phyloP scores from a whole-genome alignment of 495 filamentous ascomycete species.

The Penicillium cinerascens region DNA sequence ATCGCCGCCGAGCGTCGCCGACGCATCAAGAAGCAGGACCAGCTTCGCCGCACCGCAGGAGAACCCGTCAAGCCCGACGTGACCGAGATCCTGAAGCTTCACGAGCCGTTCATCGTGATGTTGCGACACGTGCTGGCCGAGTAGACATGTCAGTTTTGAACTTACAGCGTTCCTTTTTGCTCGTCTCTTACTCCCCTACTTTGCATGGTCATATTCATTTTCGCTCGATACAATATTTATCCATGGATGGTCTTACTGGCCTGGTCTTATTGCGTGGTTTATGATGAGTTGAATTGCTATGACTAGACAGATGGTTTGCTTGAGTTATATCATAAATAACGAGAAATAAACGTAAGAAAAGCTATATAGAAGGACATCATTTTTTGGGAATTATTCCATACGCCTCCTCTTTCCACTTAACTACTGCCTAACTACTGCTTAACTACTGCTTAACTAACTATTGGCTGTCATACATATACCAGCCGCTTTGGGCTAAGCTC shows the following conservation, averaged over 20 bases:
- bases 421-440: too few relatives aligned
- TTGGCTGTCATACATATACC: too few relatives aligned
- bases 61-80: conserved; percentile 86
- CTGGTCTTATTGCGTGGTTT: background rate
- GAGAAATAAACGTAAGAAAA: too few relatives aligned
- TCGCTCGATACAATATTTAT: background rate
- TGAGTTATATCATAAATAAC: background rate
- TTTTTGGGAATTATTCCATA: too few relatives aligned
- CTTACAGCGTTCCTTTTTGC: background rate
- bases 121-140: conserved; percentile 82
- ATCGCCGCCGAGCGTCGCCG: conserved; percentile 81
- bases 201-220: background rate
- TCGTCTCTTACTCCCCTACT: background rate
- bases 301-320: conserved; percentile 44
- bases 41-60: conserved; percentile 75
- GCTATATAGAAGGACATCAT: too few relatives aligned
- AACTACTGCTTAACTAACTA: too few relatives aligned
- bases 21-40: conserved; percentile 69
- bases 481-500: too few relatives aligned
- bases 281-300: background rate
- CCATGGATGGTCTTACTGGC: background rate
- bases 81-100: conserved; percentile 71
- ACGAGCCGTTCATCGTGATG: conserved; percentile 76
- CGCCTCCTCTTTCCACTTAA: too few relatives aligned
- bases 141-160: conserved; percentile 28